Base-by-base conservation (phyloP, 2,329 filamentous ascomycete species). In the Colletotrichum liaoningense region DNA sequence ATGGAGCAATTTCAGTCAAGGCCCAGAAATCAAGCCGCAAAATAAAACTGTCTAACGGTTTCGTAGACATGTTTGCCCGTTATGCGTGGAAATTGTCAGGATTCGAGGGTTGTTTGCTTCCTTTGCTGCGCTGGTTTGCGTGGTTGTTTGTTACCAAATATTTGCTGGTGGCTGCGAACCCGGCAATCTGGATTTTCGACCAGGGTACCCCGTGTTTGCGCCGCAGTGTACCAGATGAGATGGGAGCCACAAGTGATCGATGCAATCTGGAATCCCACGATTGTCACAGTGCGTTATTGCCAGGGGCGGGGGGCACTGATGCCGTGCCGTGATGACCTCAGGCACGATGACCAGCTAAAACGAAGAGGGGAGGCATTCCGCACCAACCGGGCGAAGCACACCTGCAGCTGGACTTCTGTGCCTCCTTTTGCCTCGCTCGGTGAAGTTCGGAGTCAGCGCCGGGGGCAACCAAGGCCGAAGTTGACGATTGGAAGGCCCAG, bases 61-160 rank as follows among this genome's bases (percentile, higher is more conserved):
- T 24, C 14, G 28, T 12, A 33, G n/a, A 54, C 6, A 63, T 24
- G 12, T 5, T 35, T 14, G 19, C 46, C 12, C 8, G 19, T n/a
- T 26, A n/a, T 22, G 19, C n/a, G 11, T 24, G 26, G 14, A 19
- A 14, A 19, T 24, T 35, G 46, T 30, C 11, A 22, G 33, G 9
- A 42, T 58, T 52, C 59, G 26, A 26, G 19, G 5, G 11, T 33
- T 59, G 69, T 64, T 72, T 69, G 66, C 69, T 58, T 33, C 54
- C 65, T 64, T 72, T 69, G 66, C 69, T 58, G 19, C 14, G 14
- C 11, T 42, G 65, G 52, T 64, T 62, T 63, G 19, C 56, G 60
- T 26, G 33, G 33, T 42, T 62, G 55, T 65, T 64, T 60, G 33
- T 24, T 19, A 7, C 54, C 62, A 58, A 54, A 59, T 49, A 22